A percentile compares a stretch with the other conserved stretches of the same genome.
Evolutionary conservation across 345 rosid genomes (phyloP).

Genomic region (Lumnitzera littorea): DNA sequence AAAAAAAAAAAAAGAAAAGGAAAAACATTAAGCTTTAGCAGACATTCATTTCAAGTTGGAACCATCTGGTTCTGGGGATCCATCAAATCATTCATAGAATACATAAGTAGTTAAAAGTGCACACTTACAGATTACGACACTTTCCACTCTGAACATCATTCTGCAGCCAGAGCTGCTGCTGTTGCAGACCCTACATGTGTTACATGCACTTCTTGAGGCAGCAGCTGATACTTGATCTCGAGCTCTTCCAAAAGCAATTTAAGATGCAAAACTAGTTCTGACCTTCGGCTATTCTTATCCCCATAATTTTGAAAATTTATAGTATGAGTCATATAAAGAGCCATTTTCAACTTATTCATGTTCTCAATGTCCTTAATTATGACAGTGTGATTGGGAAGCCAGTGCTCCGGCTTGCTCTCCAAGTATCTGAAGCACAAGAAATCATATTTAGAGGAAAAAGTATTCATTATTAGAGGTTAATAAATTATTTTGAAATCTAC

Average conservation of each 20-base stretch:
- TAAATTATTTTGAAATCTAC: too few relatives aligned
- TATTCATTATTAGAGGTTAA: background rate
- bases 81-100: too few relatives aligned
- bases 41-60: background rate
- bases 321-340: conserved; percentile 49
- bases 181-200: conserved; percentile 13
- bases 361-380: conserved; percentile 59
- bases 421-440: conserved; percentile 35
- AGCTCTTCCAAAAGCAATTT: conserved; percentile 57
- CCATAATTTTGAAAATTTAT: conserved; percentile 56
- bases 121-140: too few relatives aligned
- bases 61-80: too few relatives aligned
- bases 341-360: conserved; percentile 71
- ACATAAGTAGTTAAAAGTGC: background rate
- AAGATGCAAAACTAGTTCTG: conserved; percentile 46
- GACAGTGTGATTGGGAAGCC: conserved; percentile 45
- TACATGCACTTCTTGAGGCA: conserved; percentile 54
- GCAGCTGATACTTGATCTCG: conserved; percentile 45
- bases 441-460: background rate
- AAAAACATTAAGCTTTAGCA: background rate
- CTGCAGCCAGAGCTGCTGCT: conserved; percentile 5
- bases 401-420: conserved; percentile 60
- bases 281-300: conserved; percentile 47
- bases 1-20: too few relatives aligned
- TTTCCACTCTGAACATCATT: background rate